Evolutionary conservation across 2,329 filamentous ascomycete species (phyloP), one percentile per base, ranked within the genome.

Genomic region (Diaporthe batatas): DNA sequence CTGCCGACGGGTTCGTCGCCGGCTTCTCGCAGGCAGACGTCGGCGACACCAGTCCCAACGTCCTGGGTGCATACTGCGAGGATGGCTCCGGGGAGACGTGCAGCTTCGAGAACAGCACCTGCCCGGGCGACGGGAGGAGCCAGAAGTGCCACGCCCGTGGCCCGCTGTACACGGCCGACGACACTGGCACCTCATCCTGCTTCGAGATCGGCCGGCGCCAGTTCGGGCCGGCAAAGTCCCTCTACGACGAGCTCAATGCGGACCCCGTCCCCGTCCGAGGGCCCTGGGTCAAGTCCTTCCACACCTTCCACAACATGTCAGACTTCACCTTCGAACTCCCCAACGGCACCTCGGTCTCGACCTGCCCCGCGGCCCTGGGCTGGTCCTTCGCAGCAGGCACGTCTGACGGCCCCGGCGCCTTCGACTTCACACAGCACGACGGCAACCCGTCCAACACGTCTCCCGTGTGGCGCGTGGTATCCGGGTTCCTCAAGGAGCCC

Each of bases 311-410:
- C 75, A 90, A 98, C 80, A 92, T 98, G 86, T 90, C 91, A 6
- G 90, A 89, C 77, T 96, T 91, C 80, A 87, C 87, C 0, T 97
- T 98, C 79, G 81, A 84, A 3, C 90, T 95, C 1, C 88, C 91
- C 0, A 94, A 97, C 76, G 93, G 93, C 58, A 90, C 90, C 3
- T 83, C 83, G 39, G 93, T 91, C 8, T 86, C 84, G 65, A 97
- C 95, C 0, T 98, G 96, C 77, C 92, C 95, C 4, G 95, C 95
- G 0, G 94, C 95, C 0, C 84, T 98, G 73, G 96, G 96, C 7
- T 97, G 96, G 80, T 95, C 93, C 0, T 98, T 98, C 80, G 96
- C 96, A 0, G 96, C 94, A 0, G 96, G 96, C 14, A 98, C 96
- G 0, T 94, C 94, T 0, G 96, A 98, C 80, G 94, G 96, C 7